Evolutionary conservation across 2,329 filamentous ascomycete genomes (phyloP), one percentile per base, ranked within the genome.

Genomic region (Stagonosporopsis cucurbitacearum): DNA sequence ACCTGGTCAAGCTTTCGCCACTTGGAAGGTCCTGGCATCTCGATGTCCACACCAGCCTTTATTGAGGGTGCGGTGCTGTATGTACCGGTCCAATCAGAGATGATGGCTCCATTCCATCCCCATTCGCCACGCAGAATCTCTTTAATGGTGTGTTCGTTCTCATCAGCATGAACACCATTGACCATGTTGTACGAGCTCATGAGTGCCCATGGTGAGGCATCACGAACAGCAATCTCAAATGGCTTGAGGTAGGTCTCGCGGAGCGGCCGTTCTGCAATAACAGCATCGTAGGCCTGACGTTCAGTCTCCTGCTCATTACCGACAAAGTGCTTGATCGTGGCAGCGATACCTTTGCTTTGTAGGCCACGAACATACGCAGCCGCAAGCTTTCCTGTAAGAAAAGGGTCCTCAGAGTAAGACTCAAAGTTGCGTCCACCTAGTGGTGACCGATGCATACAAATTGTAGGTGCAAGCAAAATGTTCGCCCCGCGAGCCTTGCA

Each of bases 361-460:
- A 90, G 79, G 7, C 89, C 89, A 43, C 84, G 86, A 68, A 91
- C 88, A 59, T 90, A 90, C 57, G 88, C 83, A 0, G 88, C 85
- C 12, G 89, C 88, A 57, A 92, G 78, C 59, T 87, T 89, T 28
- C 90, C 90, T 0, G 90, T 91, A 5, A 96, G 81, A 9, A 88
- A 83, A 0, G 91, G 91, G 63, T 95, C 91, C 73, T 95, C 91
- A 0, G 89, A 92, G 72, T 92, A 95, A 0, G 90, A 92, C 75
- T 96, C 91, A 64, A 95, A 96, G 61, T 92, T 92, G 57, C 91
- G 84, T 17, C 91, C 91, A n/a, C 91, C 91, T 0, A 95, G 81
- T 0, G 91, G 91, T 45, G 90, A 90, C 15, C 91, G 85, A 67
- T 95, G 91, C 80, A 92, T 88, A 77, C 91, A 92, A 30, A 92